phyloP scores from a whole-genome alignment of 306 rosid genomes.

The Corylus heterophylla region DNA sequence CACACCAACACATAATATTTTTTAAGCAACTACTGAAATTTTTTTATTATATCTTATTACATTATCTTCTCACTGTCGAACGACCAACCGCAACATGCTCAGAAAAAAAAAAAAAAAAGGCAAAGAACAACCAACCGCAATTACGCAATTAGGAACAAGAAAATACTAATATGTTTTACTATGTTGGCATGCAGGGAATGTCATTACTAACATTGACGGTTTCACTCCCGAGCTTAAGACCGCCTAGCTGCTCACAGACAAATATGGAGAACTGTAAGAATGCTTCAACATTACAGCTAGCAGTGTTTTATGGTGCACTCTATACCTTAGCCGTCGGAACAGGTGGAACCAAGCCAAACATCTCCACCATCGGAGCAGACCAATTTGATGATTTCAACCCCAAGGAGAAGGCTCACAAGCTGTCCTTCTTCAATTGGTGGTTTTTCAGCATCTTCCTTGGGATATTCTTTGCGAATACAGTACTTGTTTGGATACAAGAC shows the following conservation, averaged over 20 bases:
- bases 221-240: constrained; percentile 63
- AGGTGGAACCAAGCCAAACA: constrained; percentile 91
- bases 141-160: too few relatives aligned
- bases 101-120: too few relatives aligned
- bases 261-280: constrained; percentile 59
- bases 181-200: constrained; percentile 67
- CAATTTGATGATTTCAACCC: constrained; percentile 87
- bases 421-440: constrained; percentile 98
- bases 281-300: constrained; percentile 62
- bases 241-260: constrained; percentile 43
- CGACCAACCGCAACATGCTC: too few relatives aligned
- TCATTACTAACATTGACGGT: constrained; percentile 59
- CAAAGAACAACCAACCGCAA: too few relatives aligned
- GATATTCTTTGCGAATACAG: constrained; percentile 71
- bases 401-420: constrained; percentile 64
- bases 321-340: constrained; percentile 86
- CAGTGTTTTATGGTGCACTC: constrained; percentile 75
- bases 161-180: background rate
- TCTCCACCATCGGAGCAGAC: constrained; percentile 93
- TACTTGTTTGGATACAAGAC: constrained; percentile 84
- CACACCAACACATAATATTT: too few relatives aligned
- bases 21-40: too few relatives aligned
- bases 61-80: too few relatives aligned
- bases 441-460: constrained; percentile 88
- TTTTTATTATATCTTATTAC: too few relatives aligned